Evolutionary conservation across 2,329 filamentous ascomycete genomes (phyloP).

Genomic region (Saccharata proteae): DNA sequence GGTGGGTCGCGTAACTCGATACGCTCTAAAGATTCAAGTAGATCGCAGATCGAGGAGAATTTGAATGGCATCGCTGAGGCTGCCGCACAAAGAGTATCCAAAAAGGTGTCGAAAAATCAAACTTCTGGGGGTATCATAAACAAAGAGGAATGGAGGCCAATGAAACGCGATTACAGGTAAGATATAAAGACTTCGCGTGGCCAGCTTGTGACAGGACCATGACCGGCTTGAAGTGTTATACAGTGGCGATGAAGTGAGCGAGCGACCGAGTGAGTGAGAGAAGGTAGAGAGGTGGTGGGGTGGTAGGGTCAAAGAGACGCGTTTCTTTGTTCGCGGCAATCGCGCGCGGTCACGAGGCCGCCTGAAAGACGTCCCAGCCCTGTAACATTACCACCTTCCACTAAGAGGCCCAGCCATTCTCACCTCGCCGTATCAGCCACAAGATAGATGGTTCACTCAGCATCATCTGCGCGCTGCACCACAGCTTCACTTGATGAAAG

Average conservation of each 20-base stretch:
- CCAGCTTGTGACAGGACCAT: too few species aligned
- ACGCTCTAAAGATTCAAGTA: slow-evolving; percentile 56
- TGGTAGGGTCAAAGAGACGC: neutral
- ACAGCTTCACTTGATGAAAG: too few species aligned
- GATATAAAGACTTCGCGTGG: too few species aligned
- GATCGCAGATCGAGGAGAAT: slow-evolving; percentile 60
- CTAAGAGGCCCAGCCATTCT: too few species aligned
- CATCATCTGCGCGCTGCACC: too few species aligned
- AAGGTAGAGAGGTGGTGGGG: neutral
- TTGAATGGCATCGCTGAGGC: slow-evolving; percentile 45
- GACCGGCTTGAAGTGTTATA: too few species aligned
- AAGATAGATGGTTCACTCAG: too few species aligned
- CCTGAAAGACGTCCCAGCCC: neutral
- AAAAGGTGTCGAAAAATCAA: slow-evolving; percentile 9
- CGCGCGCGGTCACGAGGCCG: slow-evolving; percentile 2
- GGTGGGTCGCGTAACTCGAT: slow-evolving; percentile 31
- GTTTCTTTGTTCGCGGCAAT: neutral
- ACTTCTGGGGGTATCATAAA: slow-evolving; percentile 3
- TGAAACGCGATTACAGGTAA: too few species aligned
- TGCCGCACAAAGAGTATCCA: slow-evolving; percentile 2
- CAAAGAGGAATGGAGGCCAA: too few species aligned
- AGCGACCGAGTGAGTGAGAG: neutral
- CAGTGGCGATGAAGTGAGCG: neutral
- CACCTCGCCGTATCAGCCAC: too few species aligned
- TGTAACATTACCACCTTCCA: neutral